Base-by-base conservation (phyloP, 177 flowering plant species). In the Vitis hybrid region DNA sequence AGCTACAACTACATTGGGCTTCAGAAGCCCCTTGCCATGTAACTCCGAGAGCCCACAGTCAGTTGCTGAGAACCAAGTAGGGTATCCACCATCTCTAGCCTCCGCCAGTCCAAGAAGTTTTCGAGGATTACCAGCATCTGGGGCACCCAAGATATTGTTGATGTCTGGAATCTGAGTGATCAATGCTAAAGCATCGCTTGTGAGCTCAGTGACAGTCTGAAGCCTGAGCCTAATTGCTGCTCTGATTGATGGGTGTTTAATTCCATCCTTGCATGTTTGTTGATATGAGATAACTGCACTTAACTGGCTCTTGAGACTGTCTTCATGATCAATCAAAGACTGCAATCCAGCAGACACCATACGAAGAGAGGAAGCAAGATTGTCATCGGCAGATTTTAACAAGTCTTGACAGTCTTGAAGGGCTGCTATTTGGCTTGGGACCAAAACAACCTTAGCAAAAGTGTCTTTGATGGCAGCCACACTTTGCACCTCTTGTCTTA, bases 1-100 rank as follows among this genome's bases (percentile, higher is more conserved):
- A 2, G 92, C 87, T 61, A 88, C 92, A 50, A 86, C 83, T 1
- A 74, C 88, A 70, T 83, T 79, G 0, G 91, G 88, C 21, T 14
- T 72, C 13, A 75, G n/a, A 0, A 50, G 12, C 1, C 54, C 60
- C 6, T 54, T 68, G 3, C 69, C 67, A 0, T 24, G 21, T 12
- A 24, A 40, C 1, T 71, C 81, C 71, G 82, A 54, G 1, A 85
- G 66, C 75, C 64, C 79, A 63, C 83, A 57, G 68, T 82, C 85
- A 9, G 66, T 58, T 11, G 70, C 67, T 0, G 78, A 17, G 6
- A 74, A 11, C 86, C 84, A 80, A 1, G 52, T 9, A 0, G 88
- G 88, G 62, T 48, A 79, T 1, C 76, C 79, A 11, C 64, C 56
- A 6, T 14, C 27, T 51, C 32, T 70, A 1, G 27, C 77, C 2